phyloP scores from a whole-genome alignment of 192 early-diverging fungal species.

The Allomyces macrogynus region DNA sequence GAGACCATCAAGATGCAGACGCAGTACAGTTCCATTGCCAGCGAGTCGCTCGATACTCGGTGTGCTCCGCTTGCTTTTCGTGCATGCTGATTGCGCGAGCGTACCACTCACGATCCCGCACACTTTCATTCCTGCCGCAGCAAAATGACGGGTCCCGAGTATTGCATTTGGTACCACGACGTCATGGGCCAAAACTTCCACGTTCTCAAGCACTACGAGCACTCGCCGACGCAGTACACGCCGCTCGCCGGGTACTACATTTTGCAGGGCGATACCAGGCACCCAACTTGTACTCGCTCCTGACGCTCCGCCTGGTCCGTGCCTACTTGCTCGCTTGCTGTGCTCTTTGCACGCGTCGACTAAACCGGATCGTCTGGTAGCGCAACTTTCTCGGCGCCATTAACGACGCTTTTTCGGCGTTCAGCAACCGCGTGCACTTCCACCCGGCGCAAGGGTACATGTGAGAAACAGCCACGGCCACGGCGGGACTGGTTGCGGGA shows the following conservation, averaged over 20 bases:
- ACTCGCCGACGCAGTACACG: slow-evolving; percentile 2
- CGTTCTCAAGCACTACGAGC: too few species aligned
- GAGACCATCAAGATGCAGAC: too few species aligned
- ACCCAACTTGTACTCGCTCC: slow-evolving; percentile 44
- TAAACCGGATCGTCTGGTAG: slow-evolving; percentile 5
- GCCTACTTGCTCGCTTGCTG: not conserved
- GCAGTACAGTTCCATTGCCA: too few species aligned
- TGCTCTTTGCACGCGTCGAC: not conserved
- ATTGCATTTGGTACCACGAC: too few species aligned
- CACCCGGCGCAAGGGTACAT: slow-evolving; percentile 35
- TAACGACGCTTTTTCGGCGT: slow-evolving; percentile 33
- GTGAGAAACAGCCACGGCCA: slow-evolving; percentile 15
- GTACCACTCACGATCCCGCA: too few species aligned
- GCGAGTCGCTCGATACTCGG: too few species aligned
- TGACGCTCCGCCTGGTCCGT: slow-evolving; percentile 44
- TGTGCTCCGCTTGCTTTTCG: too few species aligned
- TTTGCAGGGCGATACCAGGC: slow-evolving; percentile 46
- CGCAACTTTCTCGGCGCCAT: slow-evolving; percentile 27
- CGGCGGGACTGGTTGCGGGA: too few species aligned
- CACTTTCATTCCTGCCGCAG: too few species aligned
- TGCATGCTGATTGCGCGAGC: too few species aligned
- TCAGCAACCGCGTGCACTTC: slow-evolving; percentile 26
- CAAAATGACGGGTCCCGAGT: too few species aligned
- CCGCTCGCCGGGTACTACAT: slow-evolving; percentile 48
- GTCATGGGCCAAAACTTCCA: too few species aligned